A percentile compares a stretch with the other conserved stretches of the same genome.
Evolutionary conservation across 129 eudicot genomes (phyloP).

Genomic region (Lactuca saligna): DNA sequence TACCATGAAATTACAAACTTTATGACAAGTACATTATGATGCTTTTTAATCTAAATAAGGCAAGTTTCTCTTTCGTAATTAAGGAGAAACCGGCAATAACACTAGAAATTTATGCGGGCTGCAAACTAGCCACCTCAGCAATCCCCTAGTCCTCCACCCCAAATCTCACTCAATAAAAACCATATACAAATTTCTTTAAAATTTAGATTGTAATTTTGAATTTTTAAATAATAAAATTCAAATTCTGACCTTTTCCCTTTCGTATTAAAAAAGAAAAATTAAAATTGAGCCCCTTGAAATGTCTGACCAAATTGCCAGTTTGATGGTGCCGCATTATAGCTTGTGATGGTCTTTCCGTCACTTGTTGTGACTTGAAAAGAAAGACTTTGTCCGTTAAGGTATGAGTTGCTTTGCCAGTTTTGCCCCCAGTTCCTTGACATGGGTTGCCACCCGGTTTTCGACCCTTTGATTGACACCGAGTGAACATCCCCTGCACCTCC

Average conservation of each 20-base stretch:
- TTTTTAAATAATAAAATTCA: background rate
- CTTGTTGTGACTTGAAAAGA: slow-evolving; percentile 80
- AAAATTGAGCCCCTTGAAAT: slow-evolving; percentile 67
- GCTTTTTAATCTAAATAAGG: slow-evolving; percentile 27
- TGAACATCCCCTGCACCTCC: slow-evolving; percentile 88
- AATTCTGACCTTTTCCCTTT: slow-evolving; percentile 5
- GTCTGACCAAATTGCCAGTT: slow-evolving; percentile 85
- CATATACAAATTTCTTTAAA: slow-evolving; percentile 31
- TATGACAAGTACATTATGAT: slow-evolving; percentile 22
- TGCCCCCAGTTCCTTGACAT: slow-evolving; percentile 92
- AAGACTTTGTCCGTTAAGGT: slow-evolving; percentile 67
- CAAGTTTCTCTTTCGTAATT: slow-evolving; percentile 10
- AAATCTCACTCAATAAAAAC: slow-evolving; percentile 8
- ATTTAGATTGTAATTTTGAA: background rate
- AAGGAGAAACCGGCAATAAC: slow-evolving; percentile 13
- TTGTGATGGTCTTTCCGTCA: slow-evolving; percentile 64
- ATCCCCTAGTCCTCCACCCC: slow-evolving; percentile 29
- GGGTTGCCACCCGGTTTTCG: slow-evolving; percentile 70
- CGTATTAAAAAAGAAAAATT: background rate
- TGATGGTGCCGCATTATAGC: slow-evolving; percentile 62
- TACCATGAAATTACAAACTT: slow-evolving; percentile 30
- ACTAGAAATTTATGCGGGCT: slow-evolving; percentile 63
- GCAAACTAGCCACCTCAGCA: slow-evolving; percentile 71
- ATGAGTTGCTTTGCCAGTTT: slow-evolving; percentile 83
- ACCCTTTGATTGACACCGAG: slow-evolving; percentile 70